Percentiles rank a stretch among this genome's conserved stretches.
phyloP scores from a whole-genome alignment of 345 rosid species.

The Hibiscus tridactylites region DNA sequence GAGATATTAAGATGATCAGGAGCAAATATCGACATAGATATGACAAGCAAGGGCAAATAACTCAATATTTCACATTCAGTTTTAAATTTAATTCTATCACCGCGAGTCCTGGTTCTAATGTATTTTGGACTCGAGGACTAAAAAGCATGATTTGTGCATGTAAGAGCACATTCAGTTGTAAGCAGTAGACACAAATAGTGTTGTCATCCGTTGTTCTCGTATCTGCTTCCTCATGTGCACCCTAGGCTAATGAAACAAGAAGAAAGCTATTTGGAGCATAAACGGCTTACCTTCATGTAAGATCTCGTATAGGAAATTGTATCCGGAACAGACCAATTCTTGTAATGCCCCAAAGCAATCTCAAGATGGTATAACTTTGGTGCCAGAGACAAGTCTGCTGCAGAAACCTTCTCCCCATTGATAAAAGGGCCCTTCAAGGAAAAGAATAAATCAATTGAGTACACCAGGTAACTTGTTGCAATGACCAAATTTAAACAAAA shows the following conservation, averaged over 20 bases:
- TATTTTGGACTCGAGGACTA: not conserved
- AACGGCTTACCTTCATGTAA: constrained; percentile 62
- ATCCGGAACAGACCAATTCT: constrained; percentile 80
- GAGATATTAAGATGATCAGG: constrained; percentile 6
- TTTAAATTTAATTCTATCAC: not conserved
- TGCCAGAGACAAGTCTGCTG: constrained; percentile 73
- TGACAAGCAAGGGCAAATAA: not conserved
- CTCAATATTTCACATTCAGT: not conserved
- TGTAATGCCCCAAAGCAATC: constrained; percentile 79
- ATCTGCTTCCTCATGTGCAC: constrained; percentile 1
- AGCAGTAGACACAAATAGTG: not conserved
- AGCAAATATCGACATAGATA: not conserved
- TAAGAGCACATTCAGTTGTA: not conserved
- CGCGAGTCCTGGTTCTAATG: not conserved
- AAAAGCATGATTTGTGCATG: not conserved
- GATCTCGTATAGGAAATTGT: constrained; percentile 58
- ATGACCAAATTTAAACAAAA: not conserved
- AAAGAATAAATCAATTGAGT: not conserved
- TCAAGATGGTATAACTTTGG: constrained; percentile 79
- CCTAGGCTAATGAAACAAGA: not conserved
- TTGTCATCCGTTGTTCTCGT: not conserved
- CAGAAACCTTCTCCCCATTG: constrained; percentile 75
- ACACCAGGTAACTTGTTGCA: not conserved
- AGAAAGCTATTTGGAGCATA: not conserved
- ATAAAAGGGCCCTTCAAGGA: constrained; percentile 70